Base-by-base conservation (phyloP, 23 red algal species). In the Rhodosorus marinus region DNA sequence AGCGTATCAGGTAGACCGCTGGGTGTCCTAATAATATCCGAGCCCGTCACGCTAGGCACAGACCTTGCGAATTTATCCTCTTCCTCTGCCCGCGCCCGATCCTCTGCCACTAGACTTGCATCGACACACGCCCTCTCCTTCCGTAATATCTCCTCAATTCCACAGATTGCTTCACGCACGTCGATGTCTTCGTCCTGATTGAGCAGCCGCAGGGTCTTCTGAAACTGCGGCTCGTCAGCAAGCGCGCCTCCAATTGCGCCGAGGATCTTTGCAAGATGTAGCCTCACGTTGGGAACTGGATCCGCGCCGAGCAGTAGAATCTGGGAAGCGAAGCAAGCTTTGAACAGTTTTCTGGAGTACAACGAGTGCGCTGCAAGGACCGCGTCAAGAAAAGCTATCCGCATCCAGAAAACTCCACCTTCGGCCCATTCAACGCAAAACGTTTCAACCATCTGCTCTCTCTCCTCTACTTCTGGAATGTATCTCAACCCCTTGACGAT, bases 381-480 rank as follows among this genome's bases (percentile, higher is more conserved):
- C 1, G 60, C 38, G 1, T 80, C 73, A 51, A 81, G 66, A 34
- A 81, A 81, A 25, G 52, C 65, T 45, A 70, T 70, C 54, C 75
- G 55, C 75, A 69, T 81, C 75, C 75, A 81, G 48, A 61, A 81
- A 7, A 59, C 26, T 29, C 36, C 4, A 17, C 75, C 75, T 2
- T 59, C 40, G 9, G 62, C 75, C 75, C 75, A 81, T 19, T 70
- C 38, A 2, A 31, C 26, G 22, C 47, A 30, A 41, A 81, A 81
- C 2, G 33, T 36, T 21, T 57, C 15, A 55, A 69, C 62, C 20
- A 34, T 51, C 20, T 47, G 15, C 25, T 67, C 75, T 57, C 73
- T 43, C 23, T 69, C 55, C 15, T 25, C 28, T 1, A 49, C 55
- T 50, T 62, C 53, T 7, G 75, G 51, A 56, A 81, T 6, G 57